Base-by-base conservation (phyloP, 495 filamentous ascomycete genomes). In the Xylaria cubensis region DNA sequence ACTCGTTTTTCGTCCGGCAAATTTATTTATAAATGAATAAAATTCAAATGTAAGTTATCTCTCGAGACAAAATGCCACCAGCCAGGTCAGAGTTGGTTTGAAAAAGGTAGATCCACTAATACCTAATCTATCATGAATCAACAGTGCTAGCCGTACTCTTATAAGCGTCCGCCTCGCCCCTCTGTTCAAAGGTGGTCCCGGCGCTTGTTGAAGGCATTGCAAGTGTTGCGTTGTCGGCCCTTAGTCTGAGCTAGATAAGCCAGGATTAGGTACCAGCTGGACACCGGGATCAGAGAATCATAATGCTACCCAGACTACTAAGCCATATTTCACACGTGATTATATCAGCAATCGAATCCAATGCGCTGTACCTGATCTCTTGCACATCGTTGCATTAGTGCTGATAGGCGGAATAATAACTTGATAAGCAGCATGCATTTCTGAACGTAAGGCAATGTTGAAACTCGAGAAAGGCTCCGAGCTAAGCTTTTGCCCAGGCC, bases 341-440 rank as follows among this genome's bases (percentile, higher is more conserved):
- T 15, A 24, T 64, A 46, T 64, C 29, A 44, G 41, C n/a, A 44
- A 26, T 44, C 15, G 21, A 44, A 46, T 48, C 1, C 3, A 32
- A 44, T 6, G 63, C 42, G 5, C 32, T 17, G 42, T 65, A 29
- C 62, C 42, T 65, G 63, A 65, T 63, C 36, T 63, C 61, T 44
- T 63, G 61, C 34, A 42, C n/a, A 63, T 44, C 61, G 39, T 63
- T 39, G 36, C 61, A 42, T 42, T 34, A 65, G 42, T 50, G 42
- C 63, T 65, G 41, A 65, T 21, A 36, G 39, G 19, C 5, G 42
- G 12, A 32, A 50, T 50, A 15, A 32, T n/a, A 1, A 29, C 17
- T 48, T 29, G 26, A 65, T 36, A 32, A 65, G 42, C 36, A 9
- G 21, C n/a, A 29, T 61, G 34, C 17, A 64, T 64, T 63, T 10